Base-by-base conservation (phyloP, 2,329 filamentous ascomycete species). In the Metarhizium guizhouense region DNA sequence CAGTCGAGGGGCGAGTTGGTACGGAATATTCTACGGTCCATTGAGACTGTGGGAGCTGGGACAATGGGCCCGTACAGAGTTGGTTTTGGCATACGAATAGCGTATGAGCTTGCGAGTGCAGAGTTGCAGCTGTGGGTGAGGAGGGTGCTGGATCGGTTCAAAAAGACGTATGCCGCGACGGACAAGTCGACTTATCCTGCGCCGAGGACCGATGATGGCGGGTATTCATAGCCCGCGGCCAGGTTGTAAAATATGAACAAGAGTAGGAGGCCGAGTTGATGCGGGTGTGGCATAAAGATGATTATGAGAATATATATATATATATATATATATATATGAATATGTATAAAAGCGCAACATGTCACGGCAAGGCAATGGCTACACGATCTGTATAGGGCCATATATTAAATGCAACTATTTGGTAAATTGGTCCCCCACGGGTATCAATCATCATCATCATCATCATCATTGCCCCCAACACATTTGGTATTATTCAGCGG, bases 41-140 rank as follows among this genome's bases (percentile, higher is more conserved):
- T 74, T 49, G 73, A 74, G 61, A 67, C 62, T 11, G 62, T 75
- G 4, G 65, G 68, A n/a, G 54, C 55, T 29, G 72, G 71, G 4
- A 60, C 67, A 11, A 68, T 74, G 66, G 73, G 72, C 3, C 70
- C 70, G 40, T 71, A 70, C 53, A 64, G 72, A 30, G 59, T 73
- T 36, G 71, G 70, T 10, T 72, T 60, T 52, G 61, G 68, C 18
- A 59, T 74, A 47, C 64, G 71, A 25, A 70, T 75, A 25, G 69
- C 65, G 47, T 72, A 72, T 54, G 72, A 74, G 51, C 67, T 75
- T 60, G 69, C 67, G 32, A 67, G 67, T 40, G 57, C 62, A 8
- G 59, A 65, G 18, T 65, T 64, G 10, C 70, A 71, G 62, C 58
- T 59, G 25, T 74, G 72, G 71, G 67, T 72, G 29, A 54, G 62